A percentile compares a stretch with the other conserved stretches of the same genome.
Conservation (phyloP, 805 yeast genomes). For the Wickerhamiella brachini region DNA sequence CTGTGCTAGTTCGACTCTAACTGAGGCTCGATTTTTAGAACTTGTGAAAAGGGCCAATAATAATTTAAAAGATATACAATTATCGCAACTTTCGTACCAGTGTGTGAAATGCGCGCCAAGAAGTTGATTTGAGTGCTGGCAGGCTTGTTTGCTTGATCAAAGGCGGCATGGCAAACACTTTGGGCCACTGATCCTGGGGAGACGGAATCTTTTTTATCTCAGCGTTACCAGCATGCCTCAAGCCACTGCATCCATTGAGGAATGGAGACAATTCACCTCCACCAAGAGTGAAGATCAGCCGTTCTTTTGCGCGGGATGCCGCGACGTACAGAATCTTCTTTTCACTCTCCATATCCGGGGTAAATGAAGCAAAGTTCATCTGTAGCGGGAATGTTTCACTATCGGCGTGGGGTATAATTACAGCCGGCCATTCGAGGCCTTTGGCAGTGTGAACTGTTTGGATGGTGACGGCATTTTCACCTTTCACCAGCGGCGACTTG, state of each 20-base stretch:
- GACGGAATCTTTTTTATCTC: background rate
- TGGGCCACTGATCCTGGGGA: background rate
- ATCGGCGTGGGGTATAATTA: constrained; percentile 6
- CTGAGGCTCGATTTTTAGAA: background rate
- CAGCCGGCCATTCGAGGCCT: constrained; percentile 14
- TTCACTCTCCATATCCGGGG: constrained; percentile 10
- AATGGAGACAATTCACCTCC: background rate
- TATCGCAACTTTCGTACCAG: background rate
- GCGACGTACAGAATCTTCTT: constrained; percentile 19
- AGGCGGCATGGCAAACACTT: background rate
- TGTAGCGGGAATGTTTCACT: background rate
- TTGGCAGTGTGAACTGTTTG: constrained; percentile 13
- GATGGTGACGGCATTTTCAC: constrained; percentile 1
- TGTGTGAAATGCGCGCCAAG: background rate
- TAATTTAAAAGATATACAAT: background rate
- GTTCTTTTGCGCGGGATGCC: constrained; percentile 18
- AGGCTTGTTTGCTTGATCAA: background rate
- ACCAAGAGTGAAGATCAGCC: background rate
- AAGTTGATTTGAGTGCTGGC: background rate
- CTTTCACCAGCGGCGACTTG: background rate
- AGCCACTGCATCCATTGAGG: background rate
- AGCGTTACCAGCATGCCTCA: background rate
- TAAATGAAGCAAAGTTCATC: background rate
- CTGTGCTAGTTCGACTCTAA: background rate
- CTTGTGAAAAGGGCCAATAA: background rate